Conservation (phyloP, 2,329 filamentous ascomycete species). For the Aphanoascus verrucosus region DNA sequence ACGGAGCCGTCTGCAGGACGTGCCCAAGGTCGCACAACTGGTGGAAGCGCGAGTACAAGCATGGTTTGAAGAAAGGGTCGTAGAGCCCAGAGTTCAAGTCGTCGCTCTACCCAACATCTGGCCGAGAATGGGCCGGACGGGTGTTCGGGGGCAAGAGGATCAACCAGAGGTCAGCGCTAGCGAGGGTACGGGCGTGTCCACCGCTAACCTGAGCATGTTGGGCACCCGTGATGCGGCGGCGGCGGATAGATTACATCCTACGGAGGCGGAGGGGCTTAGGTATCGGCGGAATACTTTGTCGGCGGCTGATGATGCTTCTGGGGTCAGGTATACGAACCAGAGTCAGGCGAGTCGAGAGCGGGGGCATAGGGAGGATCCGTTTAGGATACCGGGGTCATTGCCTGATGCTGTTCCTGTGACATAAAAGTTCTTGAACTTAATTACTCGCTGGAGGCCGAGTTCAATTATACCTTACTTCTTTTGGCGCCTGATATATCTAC, state of each 20-base stretch:
- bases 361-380: constrained; percentile 22
- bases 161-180: constrained; percentile 19
- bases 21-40: constrained; percentile 56
- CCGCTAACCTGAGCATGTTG: constrained; percentile 8
- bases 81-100: constrained; percentile 55
- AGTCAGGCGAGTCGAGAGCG: constrained; percentile 1
- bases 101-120: constrained; percentile 52
- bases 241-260: constrained; percentile 16
- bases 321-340: not conserved
- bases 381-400: constrained; percentile 33
- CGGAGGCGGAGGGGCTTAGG: constrained; percentile 26
- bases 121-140: constrained; percentile 46
- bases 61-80: constrained; percentile 57
- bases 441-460: not conserved
- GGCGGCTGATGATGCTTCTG: not conserved
- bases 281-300: constrained; percentile 18
- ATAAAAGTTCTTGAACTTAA: constrained; percentile 14
- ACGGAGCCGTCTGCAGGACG: constrained; percentile 52
- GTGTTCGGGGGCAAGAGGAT: constrained; percentile 36
- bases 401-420: constrained; percentile 21
- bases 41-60: constrained; percentile 54
- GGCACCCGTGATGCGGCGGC: constrained; percentile 1
- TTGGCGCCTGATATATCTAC: not conserved
- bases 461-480: not conserved
- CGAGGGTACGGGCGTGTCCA: constrained; percentile 9